Conservation (phyloP, 805 yeast species). For the Lipomyces starkeyi region DNA sequence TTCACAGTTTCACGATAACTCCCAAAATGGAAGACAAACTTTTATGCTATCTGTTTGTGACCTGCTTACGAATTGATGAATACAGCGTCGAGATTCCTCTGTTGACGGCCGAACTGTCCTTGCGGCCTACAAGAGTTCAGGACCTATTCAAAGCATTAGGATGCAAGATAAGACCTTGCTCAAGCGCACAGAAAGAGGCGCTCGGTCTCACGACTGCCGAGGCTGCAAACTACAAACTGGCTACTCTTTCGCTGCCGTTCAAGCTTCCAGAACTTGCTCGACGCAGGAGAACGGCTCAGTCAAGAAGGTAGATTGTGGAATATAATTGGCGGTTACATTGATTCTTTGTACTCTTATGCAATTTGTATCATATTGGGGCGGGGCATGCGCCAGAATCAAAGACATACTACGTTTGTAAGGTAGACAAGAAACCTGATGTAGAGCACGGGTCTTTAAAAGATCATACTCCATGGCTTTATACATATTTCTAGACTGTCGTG, state of each 20-base stretch:
- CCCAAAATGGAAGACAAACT: conserved; percentile 88
- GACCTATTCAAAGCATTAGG: conserved; percentile 81
- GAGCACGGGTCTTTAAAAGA: background rate
- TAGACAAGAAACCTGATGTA: background rate
- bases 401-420: background rate
- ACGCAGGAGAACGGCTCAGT: conserved; percentile 22
- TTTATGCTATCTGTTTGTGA: conserved; percentile 74
- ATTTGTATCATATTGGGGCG: background rate
- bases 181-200: conserved; percentile 49
- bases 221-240: conserved; percentile 70
- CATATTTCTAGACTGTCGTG: background rate
- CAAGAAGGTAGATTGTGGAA: conserved; percentile 8
- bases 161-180: conserved; percentile 72
- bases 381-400: background rate
- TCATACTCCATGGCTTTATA: background rate
- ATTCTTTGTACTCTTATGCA: background rate
- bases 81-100: conserved; percentile 79
- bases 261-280: conserved; percentile 61
- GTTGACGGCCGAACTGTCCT: conserved; percentile 79
- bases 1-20: conserved; percentile 68
- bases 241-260: conserved; percentile 85
- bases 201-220: conserved; percentile 46
- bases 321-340: background rate
- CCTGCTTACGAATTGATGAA: conserved; percentile 75
- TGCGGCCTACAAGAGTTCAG: conserved; percentile 56